phyloP scores from a whole-genome alignment of 192 early-diverging fungal genomes.

The Dimargaris verticillata region DNA sequence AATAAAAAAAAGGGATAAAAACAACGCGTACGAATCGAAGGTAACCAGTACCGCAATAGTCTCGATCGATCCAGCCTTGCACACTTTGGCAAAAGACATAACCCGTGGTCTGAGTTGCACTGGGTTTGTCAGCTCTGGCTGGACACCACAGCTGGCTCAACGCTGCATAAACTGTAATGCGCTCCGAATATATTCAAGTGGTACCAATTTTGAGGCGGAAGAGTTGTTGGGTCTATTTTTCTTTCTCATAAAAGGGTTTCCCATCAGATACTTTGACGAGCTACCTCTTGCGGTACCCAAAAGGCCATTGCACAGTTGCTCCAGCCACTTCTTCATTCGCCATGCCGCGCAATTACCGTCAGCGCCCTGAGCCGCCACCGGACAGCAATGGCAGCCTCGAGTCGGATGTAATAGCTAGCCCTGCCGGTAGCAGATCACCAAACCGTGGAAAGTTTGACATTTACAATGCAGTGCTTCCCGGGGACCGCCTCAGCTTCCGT shows the following conservation, averaged over 20 bases:
- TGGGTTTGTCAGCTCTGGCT: background rate
- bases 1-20: background rate
- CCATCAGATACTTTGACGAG: no score
- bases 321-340: background rate
- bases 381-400: background rate
- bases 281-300: background rate
- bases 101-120: background rate
- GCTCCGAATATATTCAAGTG: background rate
- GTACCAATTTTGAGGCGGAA: no score
- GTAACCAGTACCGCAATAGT: background rate
- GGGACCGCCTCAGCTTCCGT: background rate
- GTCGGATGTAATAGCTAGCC: background rate
- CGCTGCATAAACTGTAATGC: background rate
- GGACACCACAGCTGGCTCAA: background rate
- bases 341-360: slow-evolving; percentile 7
- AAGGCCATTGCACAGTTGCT: background rate
- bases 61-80: background rate
- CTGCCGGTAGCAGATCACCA: background rate
- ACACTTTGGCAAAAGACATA: background rate
- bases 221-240: no score
- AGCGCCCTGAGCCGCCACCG: background rate
- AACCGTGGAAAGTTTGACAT: background rate
- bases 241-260: no score
- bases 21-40: background rate
- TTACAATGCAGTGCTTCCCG: background rate